Evolutionary conservation across 306 rosid species (phyloP).

Genomic region (Glycine soja): DNA sequence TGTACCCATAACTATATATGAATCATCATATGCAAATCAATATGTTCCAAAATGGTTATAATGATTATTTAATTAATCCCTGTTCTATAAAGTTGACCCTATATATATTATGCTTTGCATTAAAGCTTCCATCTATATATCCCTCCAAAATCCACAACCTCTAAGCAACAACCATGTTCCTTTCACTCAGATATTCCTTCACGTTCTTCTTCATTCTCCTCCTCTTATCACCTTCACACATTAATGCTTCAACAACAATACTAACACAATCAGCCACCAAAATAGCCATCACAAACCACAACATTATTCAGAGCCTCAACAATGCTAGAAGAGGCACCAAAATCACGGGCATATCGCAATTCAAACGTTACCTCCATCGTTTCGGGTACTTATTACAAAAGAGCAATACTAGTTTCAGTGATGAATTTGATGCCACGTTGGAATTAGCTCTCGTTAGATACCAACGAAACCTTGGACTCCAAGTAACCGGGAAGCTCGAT

Average conservation of each 20-base stretch:
- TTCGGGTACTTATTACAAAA: slow-evolving; percentile 57
- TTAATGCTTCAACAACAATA: slow-evolving; percentile 12
- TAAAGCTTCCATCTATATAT: slow-evolving; percentile 46
- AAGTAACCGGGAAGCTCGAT: slow-evolving; percentile 63
- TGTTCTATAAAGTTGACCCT: slow-evolving; percentile 31
- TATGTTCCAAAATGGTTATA: slow-evolving; percentile 9
- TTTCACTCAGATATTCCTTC: slow-evolving; percentile 38
- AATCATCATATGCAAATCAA: slow-evolving; percentile 35
- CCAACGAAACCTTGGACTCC: slow-evolving; percentile 63
- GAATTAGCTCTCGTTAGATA: slow-evolving; percentile 51
- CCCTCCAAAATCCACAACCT: slow-evolving; percentile 27
- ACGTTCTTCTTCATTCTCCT: slow-evolving; percentile 47
- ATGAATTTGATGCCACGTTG: slow-evolving; percentile 47
- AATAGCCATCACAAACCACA: neutral
- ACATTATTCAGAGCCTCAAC: slow-evolving; percentile 33
- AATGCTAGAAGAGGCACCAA: slow-evolving; percentile 47
- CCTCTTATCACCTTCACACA: slow-evolving; percentile 37
- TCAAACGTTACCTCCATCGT: slow-evolving; percentile 56
- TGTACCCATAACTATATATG: neutral
- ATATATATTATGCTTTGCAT: slow-evolving; percentile 46
- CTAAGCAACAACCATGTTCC: slow-evolving; percentile 52
- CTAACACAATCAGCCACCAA: slow-evolving; percentile 7
- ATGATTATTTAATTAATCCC: slow-evolving; percentile 39
- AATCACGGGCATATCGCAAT: slow-evolving; percentile 48
- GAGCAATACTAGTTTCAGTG: slow-evolving; percentile 35